Percentiles rank a stretch among this genome's conserved stretches.
These are phyloP conservation scores for Amylocarpus encephaloides DNA, from an alignment of 2,329 filamentous ascomycete genomes.

Conservation along the genomic window DNA sequence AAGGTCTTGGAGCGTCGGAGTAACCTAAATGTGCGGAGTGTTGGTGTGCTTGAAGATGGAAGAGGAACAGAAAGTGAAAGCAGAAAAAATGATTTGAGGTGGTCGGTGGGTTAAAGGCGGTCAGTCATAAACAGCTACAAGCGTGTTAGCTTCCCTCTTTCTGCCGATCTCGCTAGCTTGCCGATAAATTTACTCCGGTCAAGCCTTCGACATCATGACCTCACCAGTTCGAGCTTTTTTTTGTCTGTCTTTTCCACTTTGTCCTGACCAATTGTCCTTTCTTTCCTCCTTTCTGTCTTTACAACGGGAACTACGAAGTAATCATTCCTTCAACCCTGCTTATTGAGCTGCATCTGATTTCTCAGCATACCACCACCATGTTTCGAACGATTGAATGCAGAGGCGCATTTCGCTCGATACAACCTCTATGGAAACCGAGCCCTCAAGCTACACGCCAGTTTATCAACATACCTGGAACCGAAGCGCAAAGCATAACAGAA, in stretches of 20 bases:
- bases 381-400: slow-evolving; percentile 20
- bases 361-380: slow-evolving; percentile 20
- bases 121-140: no score
- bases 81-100: no score
- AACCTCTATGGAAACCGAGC: background rate
- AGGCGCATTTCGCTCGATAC: slow-evolving; percentile 14
- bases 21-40: no score
- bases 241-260: background rate
- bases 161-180: background rate
- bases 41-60: no score
- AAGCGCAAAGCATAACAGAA: slow-evolving; percentile 61
- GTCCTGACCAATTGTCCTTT: background rate
- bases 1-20: no score
- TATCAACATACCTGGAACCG: slow-evolving; percentile 33
- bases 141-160: no score
- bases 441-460: slow-evolving; percentile 36
- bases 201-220: slow-evolving; percentile 11
- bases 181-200: background rate
- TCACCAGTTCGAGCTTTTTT: background rate
- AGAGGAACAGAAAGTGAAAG: no score
- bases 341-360: no score
- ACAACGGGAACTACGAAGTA: background rate
- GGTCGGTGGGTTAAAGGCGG: no score
- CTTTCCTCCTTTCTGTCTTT: background rate
- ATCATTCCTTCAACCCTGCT: no score